A percentile compares a stretch with the other conserved stretches of the same genome.
phyloP scores from a whole-genome alignment of 441 rosid genomes.

The Hura crepitans region DNA sequence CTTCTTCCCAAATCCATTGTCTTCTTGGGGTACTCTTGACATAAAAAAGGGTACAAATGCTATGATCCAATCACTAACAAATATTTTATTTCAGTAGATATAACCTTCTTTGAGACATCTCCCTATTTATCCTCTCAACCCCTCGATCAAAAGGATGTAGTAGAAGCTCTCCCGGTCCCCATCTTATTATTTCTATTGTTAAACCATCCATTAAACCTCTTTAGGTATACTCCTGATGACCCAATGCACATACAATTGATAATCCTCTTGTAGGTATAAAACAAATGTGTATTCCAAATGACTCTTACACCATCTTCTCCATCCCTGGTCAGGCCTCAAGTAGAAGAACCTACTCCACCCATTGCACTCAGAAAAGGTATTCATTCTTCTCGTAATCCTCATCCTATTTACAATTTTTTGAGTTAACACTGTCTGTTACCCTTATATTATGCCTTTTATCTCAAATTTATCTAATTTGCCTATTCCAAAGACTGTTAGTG shows the following conservation, averaged over 20 bases:
- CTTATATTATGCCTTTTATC: not conserved
- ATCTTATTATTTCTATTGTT: no score
- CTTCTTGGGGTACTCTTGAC: no score
- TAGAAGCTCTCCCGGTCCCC: not conserved
- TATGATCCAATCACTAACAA: not conserved
- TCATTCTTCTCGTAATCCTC: not conserved
- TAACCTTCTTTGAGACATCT: not conserved
- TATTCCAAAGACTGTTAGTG: not conserved
- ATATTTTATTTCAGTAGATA: not conserved
- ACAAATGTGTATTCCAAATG: not conserved
- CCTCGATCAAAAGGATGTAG: no score
- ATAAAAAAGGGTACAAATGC: not conserved
- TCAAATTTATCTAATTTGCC: not conserved
- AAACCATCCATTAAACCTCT: not conserved
- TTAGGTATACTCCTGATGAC: not conserved
- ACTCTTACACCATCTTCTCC: not conserved
- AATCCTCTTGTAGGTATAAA: not conserved
- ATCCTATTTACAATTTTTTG: not conserved
- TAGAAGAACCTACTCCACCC: not conserved
- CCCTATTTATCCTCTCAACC: not conserved
- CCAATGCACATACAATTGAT: not conserved
- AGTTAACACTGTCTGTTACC: not conserved
- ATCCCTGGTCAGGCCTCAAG: not conserved
- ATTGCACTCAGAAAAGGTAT: not conserved
- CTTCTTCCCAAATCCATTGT: no score